These are phyloP conservation scores for Primulina tabacum DNA, from an alignment of 257 asterid genomes.

Conservation along the genomic window DNA sequence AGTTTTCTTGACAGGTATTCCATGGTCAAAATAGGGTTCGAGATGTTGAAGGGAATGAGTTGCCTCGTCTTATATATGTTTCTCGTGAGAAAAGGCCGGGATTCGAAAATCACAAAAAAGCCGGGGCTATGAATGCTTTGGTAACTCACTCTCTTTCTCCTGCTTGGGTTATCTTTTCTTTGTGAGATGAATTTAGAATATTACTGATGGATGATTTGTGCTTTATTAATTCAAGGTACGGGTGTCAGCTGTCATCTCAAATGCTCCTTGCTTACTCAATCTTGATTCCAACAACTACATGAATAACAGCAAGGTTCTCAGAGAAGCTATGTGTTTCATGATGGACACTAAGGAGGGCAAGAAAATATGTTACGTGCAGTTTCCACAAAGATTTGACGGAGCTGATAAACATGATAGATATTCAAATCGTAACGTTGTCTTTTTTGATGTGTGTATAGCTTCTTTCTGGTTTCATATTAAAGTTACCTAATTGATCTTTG, in stretches of 20 bases:
- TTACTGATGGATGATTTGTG: conserved; percentile 1
- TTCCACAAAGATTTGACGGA: conserved; percentile 75
- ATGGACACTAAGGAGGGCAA: conserved; percentile 72
- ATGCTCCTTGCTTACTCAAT: conserved; percentile 66
- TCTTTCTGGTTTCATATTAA: not conserved
- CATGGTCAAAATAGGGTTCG: conserved; percentile 72
- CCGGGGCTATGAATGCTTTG: conserved; percentile 97
- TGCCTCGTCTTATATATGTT: conserved; percentile 81
- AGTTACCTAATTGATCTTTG: conserved; percentile 1
- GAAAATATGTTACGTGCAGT: conserved; percentile 70
- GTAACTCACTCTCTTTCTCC: conserved; percentile 28
- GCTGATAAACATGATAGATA: conserved; percentile 61
- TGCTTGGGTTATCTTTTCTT: not conserved
- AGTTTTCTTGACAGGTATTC: conserved; percentile 50
- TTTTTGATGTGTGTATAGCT: conserved; percentile 50
- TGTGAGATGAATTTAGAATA: not conserved
- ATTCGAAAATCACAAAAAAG: conserved; percentile 81
- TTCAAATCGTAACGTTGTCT: conserved; percentile 64
- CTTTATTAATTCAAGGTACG: conserved; percentile 40
- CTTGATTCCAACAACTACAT: conserved; percentile 73
- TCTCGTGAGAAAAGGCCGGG: conserved; percentile 98
- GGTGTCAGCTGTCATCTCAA: conserved; percentile 66
- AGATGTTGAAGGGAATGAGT: conserved; percentile 78
- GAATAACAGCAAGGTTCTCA: conserved; percentile 61
- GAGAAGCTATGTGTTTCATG: conserved; percentile 76